Evolutionary conservation across 2,329 filamentous ascomycete genomes (phyloP).

Genomic region (Alternaria sp.): DNA sequence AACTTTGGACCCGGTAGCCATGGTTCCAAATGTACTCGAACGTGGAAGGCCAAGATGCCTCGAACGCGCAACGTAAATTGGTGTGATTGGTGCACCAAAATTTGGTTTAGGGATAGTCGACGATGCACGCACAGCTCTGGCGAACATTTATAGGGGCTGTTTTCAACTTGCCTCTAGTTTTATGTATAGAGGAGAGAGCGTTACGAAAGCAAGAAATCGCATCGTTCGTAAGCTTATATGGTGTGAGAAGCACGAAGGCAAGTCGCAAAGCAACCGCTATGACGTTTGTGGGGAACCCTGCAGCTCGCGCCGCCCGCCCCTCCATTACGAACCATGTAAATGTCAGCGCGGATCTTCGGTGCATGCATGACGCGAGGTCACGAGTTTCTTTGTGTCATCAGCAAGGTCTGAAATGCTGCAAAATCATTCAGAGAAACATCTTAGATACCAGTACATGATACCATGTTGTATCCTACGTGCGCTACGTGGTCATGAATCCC

Average conservation of each 20-base stretch:
- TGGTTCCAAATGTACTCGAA: constrained; percentile 18
- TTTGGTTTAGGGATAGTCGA: neutral
- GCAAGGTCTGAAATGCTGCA: neutral
- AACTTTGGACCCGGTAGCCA: constrained; percentile 45
- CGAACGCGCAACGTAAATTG: neutral
- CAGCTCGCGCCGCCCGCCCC: neutral
- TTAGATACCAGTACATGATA: neutral
- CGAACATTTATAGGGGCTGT: constrained; percentile 2
- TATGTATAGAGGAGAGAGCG: neutral
- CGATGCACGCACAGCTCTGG: neutral
- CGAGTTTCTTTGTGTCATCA: neutral
- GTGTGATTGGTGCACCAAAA: neutral
- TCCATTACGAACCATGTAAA: neutral
- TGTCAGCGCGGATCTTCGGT: constrained; percentile 9
- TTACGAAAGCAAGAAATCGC: neutral
- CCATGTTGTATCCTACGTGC: neutral
- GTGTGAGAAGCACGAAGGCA: neutral
- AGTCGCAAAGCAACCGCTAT: constrained; percentile 2
- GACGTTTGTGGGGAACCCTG: constrained; percentile 16
- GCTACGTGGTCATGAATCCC: neutral
- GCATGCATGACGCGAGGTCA: constrained; percentile 5
- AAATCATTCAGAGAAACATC: neutral
- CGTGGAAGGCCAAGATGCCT: neutral
- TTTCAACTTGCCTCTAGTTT: neutral
- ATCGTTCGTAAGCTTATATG: neutral